These are phyloP conservation scores for Aspergillus hiratsukae DNA, from an alignment of 2,329 filamentous ascomycete species.

Conservation along the genomic window DNA sequence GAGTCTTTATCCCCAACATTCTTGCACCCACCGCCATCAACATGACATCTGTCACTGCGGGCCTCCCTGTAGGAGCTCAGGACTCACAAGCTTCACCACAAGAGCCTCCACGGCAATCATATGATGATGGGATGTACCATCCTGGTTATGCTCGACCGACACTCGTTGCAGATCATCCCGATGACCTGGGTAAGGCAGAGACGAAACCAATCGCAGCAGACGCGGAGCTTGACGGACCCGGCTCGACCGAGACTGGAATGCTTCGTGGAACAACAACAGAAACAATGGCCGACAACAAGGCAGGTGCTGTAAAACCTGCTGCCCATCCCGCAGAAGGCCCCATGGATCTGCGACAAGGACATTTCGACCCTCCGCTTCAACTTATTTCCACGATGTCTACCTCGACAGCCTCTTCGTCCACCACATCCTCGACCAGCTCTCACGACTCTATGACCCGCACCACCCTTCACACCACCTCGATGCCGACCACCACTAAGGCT, in stretches of 20 bases:
- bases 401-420: neutral
- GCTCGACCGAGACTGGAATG: neutral
- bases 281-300: neutral
- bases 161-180: neutral
- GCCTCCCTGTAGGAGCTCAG: neutral
- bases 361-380: neutral
- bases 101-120: neutral
- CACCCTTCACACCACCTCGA: neutral
- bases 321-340: neutral
- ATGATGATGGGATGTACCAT: neutral
- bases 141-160: neutral
- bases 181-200: no score
- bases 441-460: neutral
- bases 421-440: neutral
- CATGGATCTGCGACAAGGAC: neutral
- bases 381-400: neutral
- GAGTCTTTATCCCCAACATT: neutral
- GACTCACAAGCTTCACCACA: neutral
- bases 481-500: neutral
- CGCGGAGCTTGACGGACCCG: no score
- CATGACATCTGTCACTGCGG: neutral
- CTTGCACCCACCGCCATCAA: neutral
- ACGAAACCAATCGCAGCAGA: neutral
- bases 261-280: neutral
- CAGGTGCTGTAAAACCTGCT: neutral